These are phyloP conservation scores for Carex pumila DNA, from an alignment of 176 grass and related monocot species.

Conservation along the genomic window DNA sequence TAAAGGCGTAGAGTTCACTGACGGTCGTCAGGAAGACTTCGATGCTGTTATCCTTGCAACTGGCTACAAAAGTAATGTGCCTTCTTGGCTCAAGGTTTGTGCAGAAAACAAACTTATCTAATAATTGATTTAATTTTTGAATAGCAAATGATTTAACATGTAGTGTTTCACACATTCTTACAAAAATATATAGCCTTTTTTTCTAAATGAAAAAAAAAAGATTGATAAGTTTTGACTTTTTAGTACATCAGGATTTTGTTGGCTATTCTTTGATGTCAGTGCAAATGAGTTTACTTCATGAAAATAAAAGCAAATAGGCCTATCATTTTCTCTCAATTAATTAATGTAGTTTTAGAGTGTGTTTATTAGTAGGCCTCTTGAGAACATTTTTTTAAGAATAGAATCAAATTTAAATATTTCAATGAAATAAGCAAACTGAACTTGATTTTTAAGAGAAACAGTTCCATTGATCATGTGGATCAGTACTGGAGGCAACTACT, in stretches of 20 bases:
- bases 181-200: not conserved
- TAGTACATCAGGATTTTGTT: not conserved
- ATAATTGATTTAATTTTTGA: not conserved
- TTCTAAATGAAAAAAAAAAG: not conserved
- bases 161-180: not conserved
- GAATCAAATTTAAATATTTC: too few relatives aligned
- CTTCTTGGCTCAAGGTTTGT: constrained; percentile 86
- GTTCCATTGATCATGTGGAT: too few relatives aligned
- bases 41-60: constrained; percentile 74
- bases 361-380: not conserved
- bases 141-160: not conserved
- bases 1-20: constrained; percentile 44
- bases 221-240: not conserved
- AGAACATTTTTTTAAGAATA: too few relatives aligned
- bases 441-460: too few relatives aligned
- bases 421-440: too few relatives aligned
- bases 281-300: not conserved
- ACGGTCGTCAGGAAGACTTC: constrained; percentile 48
- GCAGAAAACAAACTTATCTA: not conserved
- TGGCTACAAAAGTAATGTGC: constrained; percentile 81
- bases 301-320: not conserved
- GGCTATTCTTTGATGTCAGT: not conserved
- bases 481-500: too few relatives aligned
- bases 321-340: not conserved
- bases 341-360: not conserved